phyloP scores from a whole-genome alignment of 2,329 filamentous ascomycete genomes.

The Sporothrix pallida region DNA sequence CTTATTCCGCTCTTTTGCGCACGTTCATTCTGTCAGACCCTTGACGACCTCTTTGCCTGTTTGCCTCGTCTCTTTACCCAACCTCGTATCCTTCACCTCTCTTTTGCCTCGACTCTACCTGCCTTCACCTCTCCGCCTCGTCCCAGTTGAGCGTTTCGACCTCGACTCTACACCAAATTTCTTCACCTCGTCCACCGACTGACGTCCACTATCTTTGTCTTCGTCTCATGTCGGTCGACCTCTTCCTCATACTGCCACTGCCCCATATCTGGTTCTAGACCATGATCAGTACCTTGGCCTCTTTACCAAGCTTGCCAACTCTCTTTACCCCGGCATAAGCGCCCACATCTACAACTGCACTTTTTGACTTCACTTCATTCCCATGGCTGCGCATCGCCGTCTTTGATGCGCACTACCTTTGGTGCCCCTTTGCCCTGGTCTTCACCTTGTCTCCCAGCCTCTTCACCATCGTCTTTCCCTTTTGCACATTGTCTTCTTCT shows the following conservation, averaged over 20 bases:
- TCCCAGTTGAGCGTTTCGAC: not conserved
- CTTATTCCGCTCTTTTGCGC: constrained; percentile 18
- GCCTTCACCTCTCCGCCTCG: constrained; percentile 13
- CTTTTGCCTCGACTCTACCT: constrained; percentile 22
- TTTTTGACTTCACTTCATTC: not conserved
- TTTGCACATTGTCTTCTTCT: not conserved
- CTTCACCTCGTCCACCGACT: not conserved
- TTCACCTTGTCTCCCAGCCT: not conserved
- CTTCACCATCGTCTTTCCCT: not conserved
- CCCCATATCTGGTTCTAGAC: constrained; percentile 21
- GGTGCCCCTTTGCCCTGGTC: not conserved
- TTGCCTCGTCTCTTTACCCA: constrained; percentile 25
- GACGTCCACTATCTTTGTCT: not conserved
- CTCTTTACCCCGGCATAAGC: constrained; percentile 21
- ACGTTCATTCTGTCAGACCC: constrained; percentile 26
- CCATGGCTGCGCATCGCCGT: constrained; percentile 24
- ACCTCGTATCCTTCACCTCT: constrained; percentile 29
- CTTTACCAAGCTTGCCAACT: not conserved
- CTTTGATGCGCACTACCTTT: constrained; percentile 23
- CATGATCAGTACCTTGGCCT: constrained; percentile 25
- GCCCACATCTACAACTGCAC: not conserved
- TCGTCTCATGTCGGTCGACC: not conserved
- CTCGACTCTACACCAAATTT: not conserved
- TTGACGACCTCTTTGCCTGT: constrained; percentile 5
- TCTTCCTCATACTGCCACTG: not conserved